These are phyloP conservation scores for Madurella fahalii DNA, from an alignment of 2,329 filamentous ascomycete species.

Conservation along the genomic window DNA sequence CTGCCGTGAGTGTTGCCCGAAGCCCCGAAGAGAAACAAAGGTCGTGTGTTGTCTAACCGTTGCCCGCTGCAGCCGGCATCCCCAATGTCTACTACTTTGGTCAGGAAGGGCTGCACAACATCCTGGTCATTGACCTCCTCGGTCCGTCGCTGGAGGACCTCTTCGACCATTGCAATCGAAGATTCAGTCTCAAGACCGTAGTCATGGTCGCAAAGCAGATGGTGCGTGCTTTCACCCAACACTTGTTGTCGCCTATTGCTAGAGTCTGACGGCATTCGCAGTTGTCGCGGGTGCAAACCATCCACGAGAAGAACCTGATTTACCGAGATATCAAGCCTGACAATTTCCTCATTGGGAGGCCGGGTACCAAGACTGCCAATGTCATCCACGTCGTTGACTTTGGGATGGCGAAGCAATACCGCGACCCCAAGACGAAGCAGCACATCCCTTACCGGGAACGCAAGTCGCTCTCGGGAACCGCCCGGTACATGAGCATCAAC, in stretches of 20 bases:
- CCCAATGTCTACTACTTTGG: conserved; percentile 99
- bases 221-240: conserved; percentile 45
- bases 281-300: conserved; percentile 85
- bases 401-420: conserved; percentile 99
- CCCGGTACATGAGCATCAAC: conserved; percentile 99
- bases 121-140: conserved; percentile 93
- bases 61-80: conserved; percentile 68
- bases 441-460: conserved; percentile 97
- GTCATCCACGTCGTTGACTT: conserved; percentile 99
- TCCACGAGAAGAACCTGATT: conserved; percentile 98
- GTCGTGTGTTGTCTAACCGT: conserved; percentile 15
- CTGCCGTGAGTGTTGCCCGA: conserved; percentile 73
- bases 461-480: conserved; percentile 94
- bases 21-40: too few relatives aligned
- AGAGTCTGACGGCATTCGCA: conserved; percentile 33
- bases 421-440: conserved; percentile 97
- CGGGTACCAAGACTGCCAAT: conserved; percentile 89
- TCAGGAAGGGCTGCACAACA: conserved; percentile 97
- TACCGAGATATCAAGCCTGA: conserved; percentile 99
- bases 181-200: conserved; percentile 95
- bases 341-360: conserved; percentile 95
- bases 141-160: conserved; percentile 93
- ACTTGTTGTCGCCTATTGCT: not conserved
- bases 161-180: conserved; percentile 93
- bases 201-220: conserved; percentile 99